Conservation (phyloP, 768 basidiomycete genomes). For the Kwoniella sp. region DNA sequence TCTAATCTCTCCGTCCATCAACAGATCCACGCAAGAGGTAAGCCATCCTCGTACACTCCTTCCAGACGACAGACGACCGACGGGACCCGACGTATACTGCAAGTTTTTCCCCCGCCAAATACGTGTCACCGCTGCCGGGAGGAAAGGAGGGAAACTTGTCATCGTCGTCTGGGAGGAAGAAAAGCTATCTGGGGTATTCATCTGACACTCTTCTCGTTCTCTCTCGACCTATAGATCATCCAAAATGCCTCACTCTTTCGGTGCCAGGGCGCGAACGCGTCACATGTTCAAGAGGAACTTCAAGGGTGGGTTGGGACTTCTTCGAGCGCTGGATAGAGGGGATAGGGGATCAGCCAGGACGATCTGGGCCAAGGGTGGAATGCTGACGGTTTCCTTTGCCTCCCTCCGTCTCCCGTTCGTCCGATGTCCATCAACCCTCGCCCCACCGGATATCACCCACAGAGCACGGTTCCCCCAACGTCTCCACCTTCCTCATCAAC, state of each 20-base stretch:
- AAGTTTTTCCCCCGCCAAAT: not conserved
- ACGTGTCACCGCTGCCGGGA: not conserved
- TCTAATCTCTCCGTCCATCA: conserved; percentile 5
- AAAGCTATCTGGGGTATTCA: not conserved
- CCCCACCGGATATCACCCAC: conserved; percentile 2
- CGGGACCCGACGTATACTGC: no score
- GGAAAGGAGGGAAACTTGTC: not conserved
- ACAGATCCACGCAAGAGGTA: conserved; percentile 9
- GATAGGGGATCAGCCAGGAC: not conserved
- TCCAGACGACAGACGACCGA: not conserved
- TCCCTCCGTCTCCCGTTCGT: not conserved
- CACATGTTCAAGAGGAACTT: conserved; percentile 99
- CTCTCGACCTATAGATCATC: conserved; percentile 10
- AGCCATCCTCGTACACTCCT: not conserved
- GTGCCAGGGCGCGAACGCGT: conserved; percentile 99
- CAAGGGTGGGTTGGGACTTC: conserved; percentile 66
- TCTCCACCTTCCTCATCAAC: conserved; percentile 89
- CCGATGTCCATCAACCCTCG: not conserved
- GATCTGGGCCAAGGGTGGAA: conserved; percentile 2
- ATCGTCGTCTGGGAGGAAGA: not conserved
- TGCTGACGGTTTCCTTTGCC: conserved; percentile 3
- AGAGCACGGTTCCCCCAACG: conserved; percentile 84
- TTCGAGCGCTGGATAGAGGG: not conserved
- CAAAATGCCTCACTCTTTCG: conserved; percentile 97
- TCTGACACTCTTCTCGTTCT: not conserved